phyloP scores from a whole-genome alignment of 2,329 filamentous ascomycete genomes.

The Aspergillus cejpii region DNA sequence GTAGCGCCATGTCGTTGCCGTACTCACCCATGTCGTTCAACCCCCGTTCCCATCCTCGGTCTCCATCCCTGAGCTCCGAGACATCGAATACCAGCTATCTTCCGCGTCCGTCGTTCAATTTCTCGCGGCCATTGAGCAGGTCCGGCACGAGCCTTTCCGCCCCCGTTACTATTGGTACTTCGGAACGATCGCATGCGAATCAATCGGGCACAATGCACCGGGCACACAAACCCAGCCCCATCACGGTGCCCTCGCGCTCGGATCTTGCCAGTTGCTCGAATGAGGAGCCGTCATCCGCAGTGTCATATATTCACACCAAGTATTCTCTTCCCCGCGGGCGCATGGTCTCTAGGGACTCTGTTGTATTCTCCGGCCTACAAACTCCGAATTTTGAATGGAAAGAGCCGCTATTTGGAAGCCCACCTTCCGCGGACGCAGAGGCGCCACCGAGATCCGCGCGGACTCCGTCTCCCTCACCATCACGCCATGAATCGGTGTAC shows the following conservation, averaged over 20 bases:
- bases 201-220: conserved; percentile 23
- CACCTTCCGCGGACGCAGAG: conserved; percentile 28
- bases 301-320: conserved; percentile 78
- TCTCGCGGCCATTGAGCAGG: conserved; percentile 78
- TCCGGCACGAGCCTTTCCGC: conserved; percentile 38
- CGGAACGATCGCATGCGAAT: conserved; percentile 32
- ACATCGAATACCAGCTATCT: conserved; percentile 58
- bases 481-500: conserved; percentile 13
- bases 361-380: conserved; percentile 51
- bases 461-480: conserved; percentile 30
- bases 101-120: conserved; percentile 77
- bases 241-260: conserved; percentile 24
- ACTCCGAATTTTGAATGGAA: conserved; percentile 59
- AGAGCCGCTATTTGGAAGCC: conserved; percentile 45
- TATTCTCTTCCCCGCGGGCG: conserved; percentile 79
- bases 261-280: conserved; percentile 17
- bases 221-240: conserved; percentile 28
- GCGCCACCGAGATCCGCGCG: conserved; percentile 20
- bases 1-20: conserved; percentile 56
- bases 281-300: conserved; percentile 40
- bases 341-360: conserved; percentile 61
- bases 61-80: conserved; percentile 79
- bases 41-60: conserved; percentile 59
- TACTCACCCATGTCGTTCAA: conserved; percentile 60
- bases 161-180: conserved; percentile 21